Evolutionary conservation across 78 protist genomes (phyloP).

Genomic region (Corallochytrium limacisporum): DNA sequence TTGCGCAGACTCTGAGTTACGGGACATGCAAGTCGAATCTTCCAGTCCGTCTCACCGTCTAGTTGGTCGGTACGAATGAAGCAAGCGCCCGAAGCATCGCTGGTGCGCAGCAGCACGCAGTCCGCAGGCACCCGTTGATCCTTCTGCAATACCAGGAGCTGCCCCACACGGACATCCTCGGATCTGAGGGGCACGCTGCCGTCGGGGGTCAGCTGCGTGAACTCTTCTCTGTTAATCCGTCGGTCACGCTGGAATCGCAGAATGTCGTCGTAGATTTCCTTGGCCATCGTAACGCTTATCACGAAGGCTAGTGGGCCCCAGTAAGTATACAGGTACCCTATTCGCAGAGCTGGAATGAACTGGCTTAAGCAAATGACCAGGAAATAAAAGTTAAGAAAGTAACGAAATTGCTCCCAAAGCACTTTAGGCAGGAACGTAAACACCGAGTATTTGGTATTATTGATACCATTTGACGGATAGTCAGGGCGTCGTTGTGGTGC

Average conservation of each 20-base stretch:
- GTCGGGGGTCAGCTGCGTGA: background rate
- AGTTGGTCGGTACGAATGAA: conserved; percentile 60
- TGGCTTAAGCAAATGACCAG: background rate
- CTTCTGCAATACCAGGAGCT: background rate
- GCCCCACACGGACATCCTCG: conserved; percentile 2
- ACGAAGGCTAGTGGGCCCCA: conserved; percentile 36
- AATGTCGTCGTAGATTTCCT: conserved; percentile 31
- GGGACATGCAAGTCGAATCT: conserved; percentile 11
- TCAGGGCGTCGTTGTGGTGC: too few species aligned
- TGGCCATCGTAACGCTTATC: conserved; percentile 16
- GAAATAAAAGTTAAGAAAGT: conserved; percentile 37
- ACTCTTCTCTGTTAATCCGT: background rate
- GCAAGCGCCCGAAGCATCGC: conserved; percentile 33
- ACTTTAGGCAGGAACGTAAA: conserved; percentile 31
- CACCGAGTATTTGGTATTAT: conserved; percentile 30
- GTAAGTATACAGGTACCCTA: conserved; percentile 25
- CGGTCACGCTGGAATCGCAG: background rate
- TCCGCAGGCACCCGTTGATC: conserved; percentile 24
- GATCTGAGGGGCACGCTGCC: background rate
- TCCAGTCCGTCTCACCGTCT: conserved; percentile 62
- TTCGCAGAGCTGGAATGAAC: conserved; percentile 6
- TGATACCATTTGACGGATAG: conserved; percentile 15
- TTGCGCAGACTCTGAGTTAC: background rate
- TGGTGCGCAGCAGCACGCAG: conserved; percentile 5
- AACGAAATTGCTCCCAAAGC: conserved; percentile 49